phyloP scores from a whole-genome alignment of 495 filamentous ascomycete genomes.

The Hyaloscypha variabilis region DNA sequence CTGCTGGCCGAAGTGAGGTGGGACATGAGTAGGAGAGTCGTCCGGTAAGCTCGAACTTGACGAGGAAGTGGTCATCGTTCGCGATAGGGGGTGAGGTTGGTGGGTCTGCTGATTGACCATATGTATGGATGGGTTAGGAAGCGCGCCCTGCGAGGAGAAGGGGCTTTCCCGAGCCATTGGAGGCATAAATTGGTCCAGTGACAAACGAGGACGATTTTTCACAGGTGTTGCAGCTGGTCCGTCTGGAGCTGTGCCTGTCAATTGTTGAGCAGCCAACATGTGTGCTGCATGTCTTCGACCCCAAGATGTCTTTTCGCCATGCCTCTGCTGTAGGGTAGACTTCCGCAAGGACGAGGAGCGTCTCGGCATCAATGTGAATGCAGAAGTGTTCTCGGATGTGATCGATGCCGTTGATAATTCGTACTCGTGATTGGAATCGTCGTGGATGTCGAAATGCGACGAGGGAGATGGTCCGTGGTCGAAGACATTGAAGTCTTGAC shows the following conservation, averaged over 20 bases:
- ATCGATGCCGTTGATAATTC: constrained; percentile 35
- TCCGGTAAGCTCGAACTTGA: constrained; percentile 75
- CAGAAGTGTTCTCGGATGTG: constrained; percentile 17
- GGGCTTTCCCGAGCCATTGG: constrained; percentile 63
- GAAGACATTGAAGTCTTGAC: constrained; percentile 67
- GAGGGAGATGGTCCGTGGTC: constrained; percentile 49
- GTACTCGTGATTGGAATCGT: constrained; percentile 41
- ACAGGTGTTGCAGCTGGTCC: constrained; percentile 50
- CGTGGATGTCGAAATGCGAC: constrained; percentile 45
- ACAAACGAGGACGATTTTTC: constrained; percentile 66
- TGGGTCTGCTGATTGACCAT: constrained; percentile 41
- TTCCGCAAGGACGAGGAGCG: constrained; percentile 75
- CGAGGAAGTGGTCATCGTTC: constrained; percentile 81
- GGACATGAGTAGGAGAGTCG: constrained; percentile 73
- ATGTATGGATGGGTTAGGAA: constrained; percentile 61
- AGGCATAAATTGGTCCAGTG: constrained; percentile 72
- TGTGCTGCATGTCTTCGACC: constrained; percentile 49
- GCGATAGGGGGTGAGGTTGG: constrained; percentile 83
- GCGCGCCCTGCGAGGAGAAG: constrained; percentile 53
- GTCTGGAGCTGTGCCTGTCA: constrained; percentile 42
- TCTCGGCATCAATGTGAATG: constrained; percentile 42
- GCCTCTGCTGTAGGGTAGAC: constrained; percentile 85
- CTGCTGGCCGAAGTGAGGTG: constrained; percentile 53
- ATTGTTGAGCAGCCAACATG: constrained; percentile 41
- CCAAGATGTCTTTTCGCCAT: constrained; percentile 64